Conservation (phyloP, 192 early-diverging fungal genomes). For the Gigaspora rosea region DNA sequence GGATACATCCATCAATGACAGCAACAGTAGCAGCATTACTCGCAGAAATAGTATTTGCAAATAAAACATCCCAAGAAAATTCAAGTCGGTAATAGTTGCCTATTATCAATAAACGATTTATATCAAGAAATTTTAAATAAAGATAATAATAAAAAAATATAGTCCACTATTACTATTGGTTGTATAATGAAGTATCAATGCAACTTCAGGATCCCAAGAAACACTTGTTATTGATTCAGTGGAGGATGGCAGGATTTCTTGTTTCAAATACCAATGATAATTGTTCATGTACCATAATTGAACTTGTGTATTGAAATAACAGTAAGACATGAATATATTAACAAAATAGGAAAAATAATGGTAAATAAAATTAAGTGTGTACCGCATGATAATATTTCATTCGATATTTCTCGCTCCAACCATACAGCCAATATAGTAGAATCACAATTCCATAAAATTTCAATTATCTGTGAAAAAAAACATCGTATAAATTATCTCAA, state of each 20-base stretch:
- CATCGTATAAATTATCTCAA: neutral
- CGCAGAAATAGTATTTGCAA: conserved; percentile 39
- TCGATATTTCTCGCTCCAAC: conserved; percentile 41
- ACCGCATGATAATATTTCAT: conserved; percentile 28
- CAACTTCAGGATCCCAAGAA: conserved; percentile 81
- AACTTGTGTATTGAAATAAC: conserved; percentile 40
- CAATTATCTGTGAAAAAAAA: conserved; percentile 43
- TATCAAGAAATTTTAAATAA: conserved; percentile 7
- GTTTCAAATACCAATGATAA: conserved; percentile 97
- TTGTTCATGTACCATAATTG: conserved; percentile 94
- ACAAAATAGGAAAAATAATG: neutral
- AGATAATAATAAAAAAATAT: neutral
- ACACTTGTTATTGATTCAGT: conserved; percentile 52
- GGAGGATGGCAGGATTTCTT: conserved; percentile 63
- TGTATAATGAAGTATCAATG: conserved; percentile 64
- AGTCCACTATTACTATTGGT: conserved; percentile 37
- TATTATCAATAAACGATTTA: neutral
- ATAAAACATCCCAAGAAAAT: conserved; percentile 47
- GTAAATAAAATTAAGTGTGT: conserved; percentile 27
- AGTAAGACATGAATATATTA: neutral
- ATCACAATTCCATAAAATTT: conserved; percentile 85
- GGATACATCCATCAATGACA: conserved; percentile 72
- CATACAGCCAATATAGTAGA: conserved; percentile 83
- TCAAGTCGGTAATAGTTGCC: conserved; percentile 45
- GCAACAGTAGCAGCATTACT: conserved; percentile 62